These are phyloP conservation scores for Calophaca sinica DNA, from an alignment of 306 rosid genomes.

Conservation along the genomic window DNA sequence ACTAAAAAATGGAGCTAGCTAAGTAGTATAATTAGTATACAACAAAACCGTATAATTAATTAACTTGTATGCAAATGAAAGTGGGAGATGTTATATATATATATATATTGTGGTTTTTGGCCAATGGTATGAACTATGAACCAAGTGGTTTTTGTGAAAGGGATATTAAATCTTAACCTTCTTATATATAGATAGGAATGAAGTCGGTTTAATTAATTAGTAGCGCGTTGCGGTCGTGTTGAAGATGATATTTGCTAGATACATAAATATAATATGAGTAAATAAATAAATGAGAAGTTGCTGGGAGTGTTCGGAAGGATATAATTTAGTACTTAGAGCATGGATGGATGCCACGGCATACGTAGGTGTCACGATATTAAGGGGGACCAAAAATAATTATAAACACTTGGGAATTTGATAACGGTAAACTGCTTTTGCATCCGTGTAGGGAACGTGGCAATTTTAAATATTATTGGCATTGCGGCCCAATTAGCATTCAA, in stretches of 20 bases:
- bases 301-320: conserved; percentile 18
- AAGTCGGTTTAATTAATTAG: conserved; percentile 10
- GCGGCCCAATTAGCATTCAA: neutral
- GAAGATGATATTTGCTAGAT: neutral
- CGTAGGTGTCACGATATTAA: neutral
- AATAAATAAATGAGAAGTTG: conserved; percentile 27
- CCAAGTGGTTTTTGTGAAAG: neutral
- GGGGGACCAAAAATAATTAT: neutral
- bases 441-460: neutral
- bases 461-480: too few relatives aligned
- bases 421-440: conserved; percentile 38
- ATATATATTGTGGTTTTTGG: neutral
- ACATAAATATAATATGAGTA: too few relatives aligned
- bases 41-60: too few relatives aligned
- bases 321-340: neutral
- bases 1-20: too few relatives aligned
- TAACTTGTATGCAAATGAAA: too few relatives aligned
- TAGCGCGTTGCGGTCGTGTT: conserved; percentile 12
- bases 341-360: neutral
- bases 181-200: conserved; percentile 9
- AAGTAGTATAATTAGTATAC: too few relatives aligned
- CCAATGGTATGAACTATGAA: neutral
- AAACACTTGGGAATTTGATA: neutral
- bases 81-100: too few relatives aligned
- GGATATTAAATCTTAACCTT: too few relatives aligned